Evolutionary conservation across 2,329 filamentous ascomycete species (phyloP), one percentile per base, ranked within the genome.

Genomic region (Penicillium polonicum): DNA sequence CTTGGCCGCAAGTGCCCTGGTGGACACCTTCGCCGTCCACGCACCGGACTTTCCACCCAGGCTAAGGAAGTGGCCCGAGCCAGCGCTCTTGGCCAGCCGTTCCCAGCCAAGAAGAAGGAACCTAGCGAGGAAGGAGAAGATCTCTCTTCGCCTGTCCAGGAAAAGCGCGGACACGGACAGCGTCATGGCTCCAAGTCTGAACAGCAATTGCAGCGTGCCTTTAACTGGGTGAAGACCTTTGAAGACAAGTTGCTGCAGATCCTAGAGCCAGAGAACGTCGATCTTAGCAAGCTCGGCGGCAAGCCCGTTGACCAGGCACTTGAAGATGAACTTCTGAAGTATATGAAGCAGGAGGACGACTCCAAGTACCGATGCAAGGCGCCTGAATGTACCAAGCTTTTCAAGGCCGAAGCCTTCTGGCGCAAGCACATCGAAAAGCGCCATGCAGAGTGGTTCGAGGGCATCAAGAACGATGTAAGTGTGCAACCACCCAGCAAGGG

Each of bases 161-260:
- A 94, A 60, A 89, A 89, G 69, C 92, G 91, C 68, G 87, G 88
- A 60, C 83, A 85, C 68, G 87, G 88, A 61, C 83, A 85, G 55
- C 87, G 85, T 58, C 82, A 86, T 17, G 83, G 83, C 25, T 86
- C 83, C 50, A 96, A 96, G 78, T 86, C 87, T 5, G 92, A 96
- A 68, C 91, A 95, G 72, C 94, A 97, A 72, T 85, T 97, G 15
- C 90, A 95, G 69, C 88, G 92, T 57, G 94, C 94, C 0, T 97
- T 92, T 79, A 99, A 97, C 71, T 99, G 95, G 94, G 95, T 99
- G 59, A 95, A 90, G 79, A 97, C 94, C 0, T 99, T 96, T 69
- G 94, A 99, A 72, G 94, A 99, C 71, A 99, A 99, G 78, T 83
- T 99, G 51, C 81, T 91, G 72, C 92, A 97, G 73, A 89, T 97